Evolutionary conservation across 441 rosid species (phyloP), one percentile per base, ranked within the genome.

Genomic region (Adansonia madagascariensis): DNA sequence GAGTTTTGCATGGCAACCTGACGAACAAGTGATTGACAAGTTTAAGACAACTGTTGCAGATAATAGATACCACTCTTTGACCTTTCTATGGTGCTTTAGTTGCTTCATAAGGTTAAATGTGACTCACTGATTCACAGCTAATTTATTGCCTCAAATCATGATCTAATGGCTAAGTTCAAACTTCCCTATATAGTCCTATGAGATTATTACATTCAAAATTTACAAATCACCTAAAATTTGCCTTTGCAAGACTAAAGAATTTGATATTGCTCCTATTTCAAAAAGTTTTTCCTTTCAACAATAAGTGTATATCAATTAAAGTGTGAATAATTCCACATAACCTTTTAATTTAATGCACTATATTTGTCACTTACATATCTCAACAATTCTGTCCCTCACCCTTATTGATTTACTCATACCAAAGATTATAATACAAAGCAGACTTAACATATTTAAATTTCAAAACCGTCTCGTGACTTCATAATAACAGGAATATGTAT

Each of bases 311-410:
- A 50, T 50, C 55, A 12, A 12, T 50, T 15, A n/a, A 55, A 55
- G 22, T 1, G 60, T n/a, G 17, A 55, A 0, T 6, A 53, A 55
- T n/a, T 55, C 60, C 22, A 55, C 3, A 55, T 17, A 1, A 52
- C 60, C 2, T 27, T 27, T 27, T 27, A 27, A 27, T 27, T 53
- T 18, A 46, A 43, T 67, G 35, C 72, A 44, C 20, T 3, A 67
- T 27, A 27, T 1, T 27, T 20, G 22, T 44, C 35, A 8, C 9
- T 43, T 18, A 2, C 53, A 67, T 43, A 67, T 27, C 31, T 27
- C 55, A 67, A 67, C 31, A 43, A 17, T 67, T 43, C 63, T n/a
- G 44, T 64, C 56, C 62, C 71, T 59, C 52, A 56, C 7, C 69
- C 47, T 64, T 11, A 77, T 2, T 53, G 62, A 27, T 17, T 69